Evolutionary conservation across 129 eudicot species (phyloP), one percentile per base, ranked within the genome.

Genomic region (Centaurea solstitialis): DNA sequence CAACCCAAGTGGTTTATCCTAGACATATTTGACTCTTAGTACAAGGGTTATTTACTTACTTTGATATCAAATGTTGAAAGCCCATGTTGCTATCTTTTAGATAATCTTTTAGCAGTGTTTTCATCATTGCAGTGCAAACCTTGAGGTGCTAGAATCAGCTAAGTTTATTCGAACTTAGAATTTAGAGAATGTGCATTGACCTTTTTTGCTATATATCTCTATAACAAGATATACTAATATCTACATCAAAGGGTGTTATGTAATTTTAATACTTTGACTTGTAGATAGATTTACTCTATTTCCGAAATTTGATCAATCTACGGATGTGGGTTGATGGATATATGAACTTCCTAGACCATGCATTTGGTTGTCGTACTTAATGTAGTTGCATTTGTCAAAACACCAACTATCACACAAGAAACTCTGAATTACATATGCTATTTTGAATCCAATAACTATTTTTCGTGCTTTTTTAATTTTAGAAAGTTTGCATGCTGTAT

Each of bases 341-440:
- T 72, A 72, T 62, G 43, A 62, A 23, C 13, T 59, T 80, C 23
- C 24, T 72, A 22, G 30, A 72, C 45, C 72, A 12, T 28, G 69
- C 15, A 15, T 20, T 30, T 18, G 66, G 20, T 45, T 47, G 66
- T 2, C 8, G 0, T 68, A 53, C 68, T 47, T 70, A 35, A 10
- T 26, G 37, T 65, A 18, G 37, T 80, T 80, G 26, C 30, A 18
- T 72, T 59, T 61, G 66, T 80, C 59, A 35, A 39, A 80, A 40
- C 15, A 26, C 28, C 73, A 64, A 62, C 83, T 72, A 59, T 69
- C 22, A 38, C 39, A 13, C 83, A 71, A 72, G 72, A 70, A 6
- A 45, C 50, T 79, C 39, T 79, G 82, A 79, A 30, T 20, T 50
- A 21, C 59, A 71, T 53, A 70, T 57, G 61, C 59, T 35, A 79